Evolutionary conservation across 257 asterid species (phyloP), one percentile per base, ranked within the genome.

Genomic region (Lithospermum erythrorhizon): DNA sequence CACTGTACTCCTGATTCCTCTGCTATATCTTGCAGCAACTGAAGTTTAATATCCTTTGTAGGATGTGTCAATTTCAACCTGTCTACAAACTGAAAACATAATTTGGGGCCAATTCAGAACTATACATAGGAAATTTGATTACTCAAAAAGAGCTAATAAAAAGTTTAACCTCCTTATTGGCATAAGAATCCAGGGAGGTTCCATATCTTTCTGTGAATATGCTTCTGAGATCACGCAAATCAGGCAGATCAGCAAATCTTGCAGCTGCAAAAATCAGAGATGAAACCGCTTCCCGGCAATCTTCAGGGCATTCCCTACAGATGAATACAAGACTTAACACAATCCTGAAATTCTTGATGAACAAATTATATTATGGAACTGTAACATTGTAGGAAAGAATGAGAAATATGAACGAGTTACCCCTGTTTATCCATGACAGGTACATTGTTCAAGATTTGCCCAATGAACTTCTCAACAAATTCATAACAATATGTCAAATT

Each of bases 221-320:
- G 29, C 70, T 67, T 80, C 98, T 81, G 52, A 91, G 82, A 29
- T 91, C 81, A 1, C 96, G 79, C 58, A 91, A 68, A 71, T 91
- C 98, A 6, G 98, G 96, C 57, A 91, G 79, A 69, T 91, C 95
- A 19, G 93, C 94, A 2, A 88, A 76, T 71, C 98, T 76, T 25
- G 98, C 95, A 10, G 98, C 96, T 27, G 96, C 98, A 78, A 76
- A 82, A 79, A 78, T 69, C 79, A 91, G 67, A 57, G 90, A 76
- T 10, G 96, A 62, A 20, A 69, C 95, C 21, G 98, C 93, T 82
- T 88, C 98, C 68, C 76, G 81, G 75, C 95, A 82, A 5, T 91
- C 95, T 53, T 88, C 95, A 0, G 96, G 98, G 47, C 96, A 91
- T 61, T 91, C 98, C 65, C 98, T 91, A 78, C 18, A 22, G 41